A percentile compares a stretch with the other conserved stretches of the same genome.
Evolutionary conservation across 2,329 filamentous ascomycete species (phyloP).

Genomic region (Aspergillus spinulosporus): DNA sequence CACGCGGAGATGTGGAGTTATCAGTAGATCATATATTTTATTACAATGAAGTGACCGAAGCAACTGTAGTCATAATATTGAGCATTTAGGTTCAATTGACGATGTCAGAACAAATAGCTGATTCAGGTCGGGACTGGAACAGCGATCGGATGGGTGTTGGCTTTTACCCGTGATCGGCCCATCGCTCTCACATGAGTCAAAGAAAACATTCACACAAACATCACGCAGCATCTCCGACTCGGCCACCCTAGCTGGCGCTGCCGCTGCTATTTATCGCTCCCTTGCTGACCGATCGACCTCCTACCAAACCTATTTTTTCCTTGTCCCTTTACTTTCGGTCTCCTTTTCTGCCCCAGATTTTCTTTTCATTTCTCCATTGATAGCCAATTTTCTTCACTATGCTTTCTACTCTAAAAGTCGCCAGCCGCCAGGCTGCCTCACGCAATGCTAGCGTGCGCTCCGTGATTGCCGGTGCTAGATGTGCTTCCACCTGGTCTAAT

Average conservation of each 20-base stretch:
- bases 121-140: neutral
- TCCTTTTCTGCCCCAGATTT: constrained; percentile 9
- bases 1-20: constrained; percentile 16
- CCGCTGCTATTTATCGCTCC: constrained; percentile 16
- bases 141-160: neutral
- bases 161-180: constrained; percentile 10
- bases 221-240: constrained; percentile 23
- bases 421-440: constrained; percentile 43
- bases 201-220: constrained; percentile 20
- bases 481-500: constrained; percentile 83
- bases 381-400: constrained; percentile 31
- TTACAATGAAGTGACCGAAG: neutral
- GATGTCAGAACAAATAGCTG: neutral
- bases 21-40: neutral
- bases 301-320: constrained; percentile 5
- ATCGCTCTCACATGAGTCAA: constrained; percentile 26
- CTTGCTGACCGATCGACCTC: constrained; percentile 11
- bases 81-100: neutral
- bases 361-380: neutral
- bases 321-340: constrained; percentile 10
- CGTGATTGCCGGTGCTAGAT: constrained; percentile 51
- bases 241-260: constrained; percentile 5
- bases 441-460: constrained; percentile 42
- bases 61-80: neutral
- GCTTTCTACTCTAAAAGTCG: constrained; percentile 50